Evolutionary conservation across 2,329 filamentous ascomycete genomes (phyloP).

Genomic region (Fusarium protoensiforme): DNA sequence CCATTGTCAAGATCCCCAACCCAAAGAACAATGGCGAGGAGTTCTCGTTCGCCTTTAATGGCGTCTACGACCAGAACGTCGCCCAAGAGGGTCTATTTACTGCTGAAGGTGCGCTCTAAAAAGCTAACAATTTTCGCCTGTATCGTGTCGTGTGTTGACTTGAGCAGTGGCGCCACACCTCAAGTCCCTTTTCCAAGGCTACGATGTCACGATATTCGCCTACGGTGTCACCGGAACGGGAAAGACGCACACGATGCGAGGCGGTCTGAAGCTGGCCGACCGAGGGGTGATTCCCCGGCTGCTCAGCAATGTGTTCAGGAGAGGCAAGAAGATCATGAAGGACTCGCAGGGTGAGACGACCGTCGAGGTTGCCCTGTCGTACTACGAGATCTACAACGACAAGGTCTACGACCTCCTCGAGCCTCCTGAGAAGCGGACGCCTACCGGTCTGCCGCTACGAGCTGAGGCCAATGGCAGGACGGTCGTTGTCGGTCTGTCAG

Average conservation of each 20-base stretch:
- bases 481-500: slow-evolving; percentile 85
- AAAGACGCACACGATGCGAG: slow-evolving; percentile 96
- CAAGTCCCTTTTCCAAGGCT: slow-evolving; percentile 90
- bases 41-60: slow-evolving; percentile 94
- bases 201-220: slow-evolving; percentile 90
- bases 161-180: slow-evolving; percentile 83
- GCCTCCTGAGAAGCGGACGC: slow-evolving; percentile 84
- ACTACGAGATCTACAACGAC: slow-evolving; percentile 98
- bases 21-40: slow-evolving; percentile 92
- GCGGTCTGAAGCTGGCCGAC: slow-evolving; percentile 85
- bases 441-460: slow-evolving; percentile 82
- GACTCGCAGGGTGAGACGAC: slow-evolving; percentile 76
- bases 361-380: slow-evolving; percentile 82
- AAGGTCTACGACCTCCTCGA: slow-evolving; percentile 94
- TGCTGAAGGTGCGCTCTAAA: slow-evolving; percentile 75
- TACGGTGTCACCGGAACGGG: slow-evolving; percentile 94
- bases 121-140: slow-evolving; percentile 5
- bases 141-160: slow-evolving; percentile 39
- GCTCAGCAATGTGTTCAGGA: slow-evolving; percentile 85
- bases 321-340: slow-evolving; percentile 86
- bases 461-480: slow-evolving; percentile 91
- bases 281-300: slow-evolving; percentile 88
- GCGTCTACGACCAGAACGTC: slow-evolving; percentile 84
- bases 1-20: slow-evolving; percentile 87
- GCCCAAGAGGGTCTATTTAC: slow-evolving; percentile 91